Conservation (phyloP, 1,139 yeast genomes). For the Blastobotrys elegans region DNA sequence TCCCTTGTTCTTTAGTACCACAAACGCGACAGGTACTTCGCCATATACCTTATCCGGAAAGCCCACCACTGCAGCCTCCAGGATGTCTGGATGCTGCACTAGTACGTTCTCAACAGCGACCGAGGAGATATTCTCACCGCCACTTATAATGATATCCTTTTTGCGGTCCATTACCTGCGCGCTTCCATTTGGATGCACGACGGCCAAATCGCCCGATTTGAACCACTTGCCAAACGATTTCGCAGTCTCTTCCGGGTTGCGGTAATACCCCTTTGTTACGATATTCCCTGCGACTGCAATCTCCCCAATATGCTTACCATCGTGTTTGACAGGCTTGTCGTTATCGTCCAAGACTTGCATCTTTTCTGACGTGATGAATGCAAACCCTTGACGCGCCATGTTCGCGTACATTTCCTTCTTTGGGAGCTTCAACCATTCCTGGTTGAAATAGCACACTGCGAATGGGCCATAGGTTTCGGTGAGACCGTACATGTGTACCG, state of each 20-base stretch:
- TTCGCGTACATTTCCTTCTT: conserved; percentile 25
- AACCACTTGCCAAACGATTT: conserved; percentile 64
- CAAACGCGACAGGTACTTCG: conserved; percentile 35
- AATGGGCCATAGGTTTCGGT: conserved; percentile 46
- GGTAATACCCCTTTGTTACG: conserved; percentile 55
- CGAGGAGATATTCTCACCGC: conserved; percentile 78
- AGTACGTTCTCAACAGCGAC: conserved; percentile 67
- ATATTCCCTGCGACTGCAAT: conserved; percentile 40
- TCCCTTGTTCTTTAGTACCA: conserved; percentile 24
- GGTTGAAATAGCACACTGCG: conserved; percentile 32
- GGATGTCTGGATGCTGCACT: conserved; percentile 39
- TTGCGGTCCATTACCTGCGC: conserved; percentile 66
- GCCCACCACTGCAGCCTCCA: conserved; percentile 39
- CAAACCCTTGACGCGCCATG: conserved; percentile 37
- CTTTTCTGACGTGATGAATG: conserved; percentile 37
- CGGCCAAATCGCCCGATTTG: conserved; percentile 72
- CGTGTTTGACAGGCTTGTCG: conserved; percentile 43
- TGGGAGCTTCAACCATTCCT: conserved; percentile 32
- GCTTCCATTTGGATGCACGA: conserved; percentile 51
- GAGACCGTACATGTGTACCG: conserved; percentile 68
- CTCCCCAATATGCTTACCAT: conserved; percentile 37
- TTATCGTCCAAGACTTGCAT: conserved; percentile 49
- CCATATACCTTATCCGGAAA: conserved; percentile 36
- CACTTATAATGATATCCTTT: conserved; percentile 74
- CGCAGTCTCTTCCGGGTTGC: conserved; percentile 50